Conservation (phyloP, 2,329 filamentous ascomycete species). For the Monosporascus cannonballus region DNA sequence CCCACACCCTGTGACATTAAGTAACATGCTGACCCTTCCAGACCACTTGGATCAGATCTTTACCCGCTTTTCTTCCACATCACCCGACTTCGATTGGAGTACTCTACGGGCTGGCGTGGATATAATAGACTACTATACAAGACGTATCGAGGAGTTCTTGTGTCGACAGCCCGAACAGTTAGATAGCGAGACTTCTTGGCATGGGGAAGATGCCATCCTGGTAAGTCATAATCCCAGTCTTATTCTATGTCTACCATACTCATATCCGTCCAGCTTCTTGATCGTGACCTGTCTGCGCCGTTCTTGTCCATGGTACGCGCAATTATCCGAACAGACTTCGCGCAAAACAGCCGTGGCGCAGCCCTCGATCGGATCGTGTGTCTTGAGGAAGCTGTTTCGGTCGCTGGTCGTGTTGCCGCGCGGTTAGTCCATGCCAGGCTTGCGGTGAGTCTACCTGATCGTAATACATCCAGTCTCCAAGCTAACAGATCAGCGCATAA, state of each 20-base stretch:
- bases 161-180: constrained; percentile 33
- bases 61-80: constrained; percentile 37
- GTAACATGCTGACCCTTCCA: constrained; percentile 13
- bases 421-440: constrained; percentile 40
- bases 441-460: constrained; percentile 23
- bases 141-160: constrained; percentile 33
- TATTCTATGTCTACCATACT: constrained; percentile 3
- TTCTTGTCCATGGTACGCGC: constrained; percentile 43
- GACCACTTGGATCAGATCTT: constrained; percentile 47
- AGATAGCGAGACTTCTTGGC: constrained; percentile 21
- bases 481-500: constrained; percentile 29
- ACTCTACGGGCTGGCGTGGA: constrained; percentile 39
- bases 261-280: constrained; percentile 31
- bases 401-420: constrained; percentile 41
- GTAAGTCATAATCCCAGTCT: constrained; percentile 15
- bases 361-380: constrained; percentile 25
- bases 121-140: constrained; percentile 41
- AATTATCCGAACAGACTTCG: constrained; percentile 26
- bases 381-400: constrained; percentile 36
- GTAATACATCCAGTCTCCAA: constrained; percentile 7
- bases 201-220: constrained; percentile 43
- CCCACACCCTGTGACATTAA: background rate
- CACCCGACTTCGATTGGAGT: constrained; percentile 41
- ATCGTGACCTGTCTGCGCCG: constrained; percentile 39
- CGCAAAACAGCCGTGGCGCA: constrained; percentile 13